Conservation (phyloP, 2,329 filamentous ascomycete genomes). For the Fonsecaea pugnacius region DNA sequence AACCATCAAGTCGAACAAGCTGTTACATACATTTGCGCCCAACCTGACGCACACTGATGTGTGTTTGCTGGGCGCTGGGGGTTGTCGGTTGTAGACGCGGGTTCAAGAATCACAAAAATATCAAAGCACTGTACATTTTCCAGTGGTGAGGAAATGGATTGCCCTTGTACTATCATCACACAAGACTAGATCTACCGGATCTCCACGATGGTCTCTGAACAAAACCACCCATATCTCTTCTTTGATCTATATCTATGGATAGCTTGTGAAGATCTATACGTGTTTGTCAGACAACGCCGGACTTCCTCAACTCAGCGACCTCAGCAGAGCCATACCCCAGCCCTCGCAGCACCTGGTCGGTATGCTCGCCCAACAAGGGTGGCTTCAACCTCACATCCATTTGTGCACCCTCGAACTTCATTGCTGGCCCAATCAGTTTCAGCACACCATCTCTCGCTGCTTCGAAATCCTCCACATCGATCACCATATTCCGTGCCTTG, state of each 20-base stretch:
- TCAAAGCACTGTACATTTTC: conserved; percentile 33
- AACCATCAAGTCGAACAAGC: conserved; percentile 78
- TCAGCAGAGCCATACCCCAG: conserved; percentile 31
- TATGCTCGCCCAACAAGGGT: conserved; percentile 35
- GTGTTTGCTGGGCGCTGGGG: conserved; percentile 3
- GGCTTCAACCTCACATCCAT: conserved; percentile 33
- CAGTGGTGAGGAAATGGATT: conserved; percentile 27
- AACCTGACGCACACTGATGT: conserved; percentile 69
- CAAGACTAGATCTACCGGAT: conserved; percentile 32
- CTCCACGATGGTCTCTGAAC: conserved; percentile 30
- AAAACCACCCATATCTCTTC: background rate
- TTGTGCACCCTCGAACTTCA: conserved; percentile 33
- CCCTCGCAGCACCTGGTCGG: conserved; percentile 29
- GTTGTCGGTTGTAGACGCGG: conserved; percentile 24
- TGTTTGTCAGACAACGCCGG: conserved; percentile 28
- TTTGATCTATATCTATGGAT: conserved; percentile 19
- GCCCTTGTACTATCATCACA: conserved; percentile 34
- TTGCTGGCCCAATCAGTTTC: conserved; percentile 33
- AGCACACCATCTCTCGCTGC: conserved; percentile 34
- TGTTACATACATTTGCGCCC: conserved; percentile 88
- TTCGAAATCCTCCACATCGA: conserved; percentile 32
- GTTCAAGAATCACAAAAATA: conserved; percentile 27
- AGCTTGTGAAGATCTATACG: background rate
- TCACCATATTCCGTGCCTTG: conserved; percentile 33
- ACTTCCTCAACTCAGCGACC: conserved; percentile 33